Conservation (phyloP, 164 flowering plant genomes). For the Vitis vinifera region DNA sequence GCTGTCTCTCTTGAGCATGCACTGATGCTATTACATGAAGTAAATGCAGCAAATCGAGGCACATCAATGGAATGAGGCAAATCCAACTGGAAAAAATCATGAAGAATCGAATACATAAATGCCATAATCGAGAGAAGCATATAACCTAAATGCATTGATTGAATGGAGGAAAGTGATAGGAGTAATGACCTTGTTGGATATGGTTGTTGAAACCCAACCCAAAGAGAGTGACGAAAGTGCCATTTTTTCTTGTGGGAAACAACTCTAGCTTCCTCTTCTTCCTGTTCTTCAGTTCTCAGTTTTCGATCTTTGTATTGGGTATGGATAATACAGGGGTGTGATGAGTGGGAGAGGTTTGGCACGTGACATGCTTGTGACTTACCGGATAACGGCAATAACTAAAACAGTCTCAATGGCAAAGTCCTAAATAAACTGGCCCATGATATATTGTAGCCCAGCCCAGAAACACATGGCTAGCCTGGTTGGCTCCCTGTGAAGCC, state of each 20-base stretch:
- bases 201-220: constrained; percentile 32
- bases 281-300: constrained; percentile 12
- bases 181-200: constrained; percentile 29
- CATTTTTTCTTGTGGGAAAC: constrained; percentile 24
- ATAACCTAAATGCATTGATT: background rate
- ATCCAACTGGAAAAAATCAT: constrained; percentile 20
- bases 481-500: too few relatives aligned
- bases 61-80: constrained; percentile 15
- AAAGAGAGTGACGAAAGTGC: constrained; percentile 41
- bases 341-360: too few relatives aligned
- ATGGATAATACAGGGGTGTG: too few relatives aligned
- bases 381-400: too few relatives aligned
- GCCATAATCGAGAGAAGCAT: too few relatives aligned
- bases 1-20: constrained; percentile 26
- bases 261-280: background rate
- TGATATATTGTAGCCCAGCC: too few relatives aligned
- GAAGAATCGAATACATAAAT: background rate
- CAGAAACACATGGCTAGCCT: too few relatives aligned
- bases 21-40: constrained; percentile 14
- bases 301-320: background rate
- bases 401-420: too few relatives aligned
- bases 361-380: too few relatives aligned
- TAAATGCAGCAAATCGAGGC: constrained; percentile 13
- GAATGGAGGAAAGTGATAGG: background rate
- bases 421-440: too few relatives aligned